Base-by-base conservation (phyloP, 2,329 filamentous ascomycete species). In the Aspergillus bombycis region DNA sequence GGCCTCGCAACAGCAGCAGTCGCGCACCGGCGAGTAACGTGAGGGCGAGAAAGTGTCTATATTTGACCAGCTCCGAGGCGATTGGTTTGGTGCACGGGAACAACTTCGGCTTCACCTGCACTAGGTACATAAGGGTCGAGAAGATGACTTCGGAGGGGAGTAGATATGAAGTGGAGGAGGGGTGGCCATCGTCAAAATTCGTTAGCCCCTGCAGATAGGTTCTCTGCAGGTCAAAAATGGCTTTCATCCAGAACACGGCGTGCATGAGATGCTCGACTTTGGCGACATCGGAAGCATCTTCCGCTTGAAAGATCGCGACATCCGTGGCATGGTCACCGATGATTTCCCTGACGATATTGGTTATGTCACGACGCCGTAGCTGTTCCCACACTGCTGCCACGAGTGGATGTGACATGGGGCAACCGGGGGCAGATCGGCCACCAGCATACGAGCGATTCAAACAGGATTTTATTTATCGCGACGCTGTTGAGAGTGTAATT, bases 331-430 rank as follows among this genome's bases (percentile, higher is more conserved):
- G 74, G 55, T 77, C 71, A 11, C 75, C 76, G 56, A 77, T 73
- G 55, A 78, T 74, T 58, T 78, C 76, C 43, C 74, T 69, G 10
- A 78, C 63, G 43, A 76, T 75, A 62, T 70, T 74, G 14, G 73
- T 69, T 57, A 76, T 67, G 65, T 78, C 74, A 67, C 72, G 69
- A 61, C 74, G 73, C 53, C 72, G 73, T 57, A 78, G 70, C 60
- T 74, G 71, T 65, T 74, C 70, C 74, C 75, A 78, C 60, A 75
- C 74, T 65, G 73, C 72, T 58, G 75, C 74, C 67, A 77, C 71
- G 50, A 71, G 70, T 62, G 64, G 71, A 68, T 77, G 74, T 67
- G 70, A 72, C 70, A 72, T 72, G 60, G 63, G 64, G 69, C 45
- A 67, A 38, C 50, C 48, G 30, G 58, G 60, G 57, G 60, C 50